Evolutionary conservation across 31 red algal genomes (phyloP), one percentile per base, ranked within the genome.

Genomic region (Asparagopsis taxiformis): DNA sequence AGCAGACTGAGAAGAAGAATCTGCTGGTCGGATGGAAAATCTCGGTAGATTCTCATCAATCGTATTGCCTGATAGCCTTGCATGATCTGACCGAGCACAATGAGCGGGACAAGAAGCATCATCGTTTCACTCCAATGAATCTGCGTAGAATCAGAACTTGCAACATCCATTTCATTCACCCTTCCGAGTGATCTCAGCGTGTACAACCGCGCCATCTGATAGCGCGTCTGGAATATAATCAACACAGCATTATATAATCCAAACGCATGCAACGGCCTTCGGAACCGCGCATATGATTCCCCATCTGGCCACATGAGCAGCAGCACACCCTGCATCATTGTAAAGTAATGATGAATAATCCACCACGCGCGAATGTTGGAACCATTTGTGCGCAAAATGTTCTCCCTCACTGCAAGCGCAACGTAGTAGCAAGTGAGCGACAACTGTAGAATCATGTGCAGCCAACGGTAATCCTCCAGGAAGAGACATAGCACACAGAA

Each of bases 201-300:
- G 59, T 98, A 98, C 29, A 98, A 51, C 11, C 94, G 83, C 31
- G 94, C 89, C 82, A 98, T 93, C 64, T 98, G 94, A 68, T 94
- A 94, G 23, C 94, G 84, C 4, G 91, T 85, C 62, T 98, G 94
- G 43, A 98, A 74, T 26, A 98, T 98, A 79, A 93, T 90, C 36
- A 98, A 48, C 24, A 93, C 44, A 38, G 84, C 77, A 60, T 87
- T 85, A 64, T 98, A 98, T 29, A 98, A 61, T 2, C 94, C 94
- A 70, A 90, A 92, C 5, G 82, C 26, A 51, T 98, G 94, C n/a
- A 98, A 56, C 30, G 51, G 53, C 13, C 58, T 61, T 15, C 80
- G 65, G 55, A 93, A 98, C 22, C 65, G 70, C 1, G 70, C 89
- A 68, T 98, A 98, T 22, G 90, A 79, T 25, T 53, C 74, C 1